phyloP scores from a whole-genome alignment of 352 stramenopile genomes.

The Blastocystis sp. region DNA sequence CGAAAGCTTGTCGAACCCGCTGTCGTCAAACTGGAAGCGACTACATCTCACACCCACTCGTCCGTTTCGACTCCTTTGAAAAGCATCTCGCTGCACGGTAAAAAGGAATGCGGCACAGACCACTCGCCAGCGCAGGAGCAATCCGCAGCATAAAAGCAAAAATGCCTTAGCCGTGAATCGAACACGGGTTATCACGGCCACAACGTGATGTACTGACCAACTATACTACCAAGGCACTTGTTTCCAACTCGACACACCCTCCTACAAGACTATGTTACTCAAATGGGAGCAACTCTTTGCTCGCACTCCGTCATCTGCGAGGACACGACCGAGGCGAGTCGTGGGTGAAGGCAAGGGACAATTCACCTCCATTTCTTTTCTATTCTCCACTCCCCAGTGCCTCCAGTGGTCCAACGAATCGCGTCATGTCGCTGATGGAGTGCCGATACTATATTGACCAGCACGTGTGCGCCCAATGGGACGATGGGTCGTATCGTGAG shows the following conservation, averaged over 20 bases:
- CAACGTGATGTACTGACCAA: not conserved
- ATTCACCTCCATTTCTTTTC: conserved; percentile 10
- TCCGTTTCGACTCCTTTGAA: not conserved
- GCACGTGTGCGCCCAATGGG: conserved; percentile 60
- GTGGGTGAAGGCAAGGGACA: too few relatives aligned
- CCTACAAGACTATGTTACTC: too few relatives aligned
- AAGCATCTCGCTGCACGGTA: not conserved
- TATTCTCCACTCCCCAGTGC: not conserved
- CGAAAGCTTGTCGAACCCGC: not conserved
- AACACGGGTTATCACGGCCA: not conserved
- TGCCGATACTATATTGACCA: conserved; percentile 57
- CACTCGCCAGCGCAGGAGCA: not conserved
- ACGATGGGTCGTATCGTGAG: conserved; percentile 47
- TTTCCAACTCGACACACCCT: not conserved
- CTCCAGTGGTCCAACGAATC: not conserved
- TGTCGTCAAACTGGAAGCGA: not conserved
- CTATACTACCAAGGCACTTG: not conserved
- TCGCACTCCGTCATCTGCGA: too few relatives aligned
- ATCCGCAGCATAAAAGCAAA: conserved; percentile 13
- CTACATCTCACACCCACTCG: not conserved
- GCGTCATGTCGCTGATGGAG: conserved; percentile 30
- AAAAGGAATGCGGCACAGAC: not conserved
- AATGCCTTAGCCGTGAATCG: conserved; percentile 22
- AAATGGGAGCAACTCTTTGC: too few relatives aligned
- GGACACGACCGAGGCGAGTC: too few relatives aligned